Percentiles rank a stretch among this genome's conserved stretches.
Evolutionary conservation across 345 rosid species (phyloP).

Genomic region (Lumnitzera racemosa): DNA sequence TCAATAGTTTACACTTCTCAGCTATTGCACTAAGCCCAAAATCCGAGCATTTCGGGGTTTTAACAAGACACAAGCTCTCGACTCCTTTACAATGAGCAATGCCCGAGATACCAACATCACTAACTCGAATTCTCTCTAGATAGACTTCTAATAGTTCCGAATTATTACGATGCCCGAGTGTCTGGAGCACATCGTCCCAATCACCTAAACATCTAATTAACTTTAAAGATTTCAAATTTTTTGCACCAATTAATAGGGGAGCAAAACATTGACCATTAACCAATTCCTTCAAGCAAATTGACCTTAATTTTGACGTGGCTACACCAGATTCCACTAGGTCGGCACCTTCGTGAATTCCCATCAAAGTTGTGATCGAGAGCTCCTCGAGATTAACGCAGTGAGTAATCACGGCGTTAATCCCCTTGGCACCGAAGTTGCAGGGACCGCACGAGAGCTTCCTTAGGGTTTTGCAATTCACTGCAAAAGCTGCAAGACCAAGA

Average conservation of each 20-base stretch:
- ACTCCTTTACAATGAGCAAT: conserved; percentile 50
- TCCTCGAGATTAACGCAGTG: conserved; percentile 48
- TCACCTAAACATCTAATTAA: conserved; percentile 73
- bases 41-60: conserved; percentile 70
- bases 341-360: conserved; percentile 41
- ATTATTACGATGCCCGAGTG: conserved; percentile 25
- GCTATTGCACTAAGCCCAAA: conserved; percentile 54
- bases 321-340: conserved; percentile 30
- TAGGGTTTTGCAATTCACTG: conserved; percentile 40
- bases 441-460: conserved; percentile 76
- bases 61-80: conserved; percentile 67
- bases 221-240: conserved; percentile 44
- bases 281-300: conserved; percentile 72
- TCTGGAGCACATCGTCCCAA: conserved; percentile 62
- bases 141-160: conserved; percentile 44
- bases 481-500: conserved; percentile 55
- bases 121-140: conserved; percentile 74
- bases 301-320: conserved; percentile 37
- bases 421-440: conserved; percentile 72
- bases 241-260: conserved; percentile 39
- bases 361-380: conserved; percentile 51
- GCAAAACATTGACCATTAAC: conserved; percentile 68
- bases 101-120: conserved; percentile 50
- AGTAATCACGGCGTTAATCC: conserved; percentile 53
- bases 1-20: conserved; percentile 53